These are phyloP conservation scores for Myxozyma monticola DNA, from an alignment of 805 yeast genomes.

Conservation along the genomic window DNA sequence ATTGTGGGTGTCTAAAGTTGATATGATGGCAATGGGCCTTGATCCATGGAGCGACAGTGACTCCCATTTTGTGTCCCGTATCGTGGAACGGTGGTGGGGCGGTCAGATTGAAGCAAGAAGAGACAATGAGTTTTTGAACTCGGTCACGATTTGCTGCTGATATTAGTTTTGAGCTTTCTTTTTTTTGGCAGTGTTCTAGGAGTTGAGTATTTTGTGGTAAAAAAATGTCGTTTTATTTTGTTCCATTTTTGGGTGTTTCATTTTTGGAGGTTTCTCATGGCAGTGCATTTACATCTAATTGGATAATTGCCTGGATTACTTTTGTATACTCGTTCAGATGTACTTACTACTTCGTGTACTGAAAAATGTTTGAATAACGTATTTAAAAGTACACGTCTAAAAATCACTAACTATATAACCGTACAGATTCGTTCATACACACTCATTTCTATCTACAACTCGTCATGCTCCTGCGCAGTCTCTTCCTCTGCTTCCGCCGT, in stretches of 20 bases:
- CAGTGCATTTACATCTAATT: too few species aligned
- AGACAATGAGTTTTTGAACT: slow-evolving; percentile 34
- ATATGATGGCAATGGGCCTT: slow-evolving; percentile 57
- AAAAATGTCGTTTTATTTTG: too few species aligned
- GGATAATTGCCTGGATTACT: too few species aligned
- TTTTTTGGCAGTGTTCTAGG: neutral
- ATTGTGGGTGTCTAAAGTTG: slow-evolving; percentile 40
- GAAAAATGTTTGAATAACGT: too few species aligned
- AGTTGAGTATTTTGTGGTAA: neutral
- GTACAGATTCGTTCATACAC: too few species aligned
- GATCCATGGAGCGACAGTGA: slow-evolving; percentile 55
- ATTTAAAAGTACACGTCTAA: too few species aligned
- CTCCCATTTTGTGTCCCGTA: slow-evolving; percentile 45
- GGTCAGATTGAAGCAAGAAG: slow-evolving; percentile 42
- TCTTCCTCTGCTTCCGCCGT: neutral
- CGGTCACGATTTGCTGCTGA: slow-evolving; percentile 37
- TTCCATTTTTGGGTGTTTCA: too few species aligned
- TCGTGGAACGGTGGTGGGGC: slow-evolving; percentile 52
- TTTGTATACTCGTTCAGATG: too few species aligned
- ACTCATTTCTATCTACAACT: too few species aligned
- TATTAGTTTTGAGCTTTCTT: neutral
- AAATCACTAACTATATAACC: too few species aligned
- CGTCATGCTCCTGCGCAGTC: slow-evolving; percentile 20
- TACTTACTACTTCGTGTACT: too few species aligned
- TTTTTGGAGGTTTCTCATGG: too few species aligned